These are phyloP conservation scores for Cladochytrium replicatum DNA, from an alignment of 192 early-diverging fungal genomes.

Conservation along the genomic window DNA sequence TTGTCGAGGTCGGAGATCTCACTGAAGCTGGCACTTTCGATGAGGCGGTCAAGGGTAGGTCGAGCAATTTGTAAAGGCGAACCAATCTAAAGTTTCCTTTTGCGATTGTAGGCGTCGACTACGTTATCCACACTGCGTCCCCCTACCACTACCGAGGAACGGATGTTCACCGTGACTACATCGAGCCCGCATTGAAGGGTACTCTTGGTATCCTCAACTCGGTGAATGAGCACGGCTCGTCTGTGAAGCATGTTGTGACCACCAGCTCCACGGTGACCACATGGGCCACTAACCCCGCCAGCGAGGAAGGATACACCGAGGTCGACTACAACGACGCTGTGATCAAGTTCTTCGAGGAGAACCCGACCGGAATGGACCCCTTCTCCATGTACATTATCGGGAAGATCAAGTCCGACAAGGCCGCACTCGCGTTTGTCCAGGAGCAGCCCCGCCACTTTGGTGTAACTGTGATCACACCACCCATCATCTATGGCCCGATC, in stretches of 20 bases:
- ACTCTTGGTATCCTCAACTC: constrained; percentile 29
- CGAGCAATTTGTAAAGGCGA: background rate
- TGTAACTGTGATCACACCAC: no score
- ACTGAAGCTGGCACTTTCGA: constrained; percentile 23
- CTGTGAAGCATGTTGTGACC: constrained; percentile 32
- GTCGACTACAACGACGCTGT: constrained; percentile 20
- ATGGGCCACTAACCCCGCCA: background rate
- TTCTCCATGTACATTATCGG: no score
- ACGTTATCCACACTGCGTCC: constrained; percentile 31
- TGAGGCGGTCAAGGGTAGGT: constrained; percentile 27
- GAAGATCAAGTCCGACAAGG: no score
- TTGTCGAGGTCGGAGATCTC: constrained; percentile 26
- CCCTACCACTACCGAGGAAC: constrained; percentile 16
- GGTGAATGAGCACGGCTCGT: constrained; percentile 8
- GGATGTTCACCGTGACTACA: constrained; percentile 20
- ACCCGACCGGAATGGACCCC: no score
- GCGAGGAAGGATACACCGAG: constrained; percentile 14
- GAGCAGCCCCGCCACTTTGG: no score
- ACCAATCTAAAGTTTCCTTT: constrained; percentile 2
- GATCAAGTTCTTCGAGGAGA: constrained; percentile 1
- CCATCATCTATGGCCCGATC: no score
- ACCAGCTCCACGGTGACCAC: constrained; percentile 33
- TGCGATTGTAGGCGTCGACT: constrained; percentile 17
- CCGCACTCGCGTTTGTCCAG: no score
- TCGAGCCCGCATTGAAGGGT: constrained; percentile 36